phyloP scores from a whole-genome alignment of 140 eudicot genomes.

The Eryngium alpinum region DNA sequence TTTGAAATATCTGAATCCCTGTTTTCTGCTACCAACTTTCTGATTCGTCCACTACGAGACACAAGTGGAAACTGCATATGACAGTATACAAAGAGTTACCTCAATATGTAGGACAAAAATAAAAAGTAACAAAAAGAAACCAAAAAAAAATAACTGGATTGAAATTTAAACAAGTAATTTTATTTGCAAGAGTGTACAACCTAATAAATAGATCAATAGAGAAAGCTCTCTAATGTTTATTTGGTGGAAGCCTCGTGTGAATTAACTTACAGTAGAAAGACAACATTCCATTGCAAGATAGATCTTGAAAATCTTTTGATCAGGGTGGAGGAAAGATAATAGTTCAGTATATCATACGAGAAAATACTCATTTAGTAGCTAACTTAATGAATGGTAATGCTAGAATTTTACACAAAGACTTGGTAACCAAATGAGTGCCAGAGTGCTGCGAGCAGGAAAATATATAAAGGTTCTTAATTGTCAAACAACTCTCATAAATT shows the following conservation, averaged over 20 bases:
- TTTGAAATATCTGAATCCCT: conserved; percentile 55
- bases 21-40: conserved; percentile 71
- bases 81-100: neutral
- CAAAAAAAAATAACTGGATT: neutral
- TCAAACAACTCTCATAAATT: neutral
- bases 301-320: too few relatives aligned
- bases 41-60: conserved; percentile 77
- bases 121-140: too few relatives aligned
- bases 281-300: too few relatives aligned
- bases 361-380: neutral
- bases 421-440: neutral
- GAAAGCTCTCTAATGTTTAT: too few relatives aligned
- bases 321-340: too few relatives aligned
- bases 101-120: neutral
- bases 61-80: conserved; percentile 87
- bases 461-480: neutral
- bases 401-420: neutral
- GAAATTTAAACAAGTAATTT: neutral
- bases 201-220: too few relatives aligned
- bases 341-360: too few relatives aligned
- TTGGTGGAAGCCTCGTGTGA: too few relatives aligned
- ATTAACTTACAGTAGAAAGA: too few relatives aligned
- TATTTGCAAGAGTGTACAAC: too few relatives aligned
- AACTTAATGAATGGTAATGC: neutral
- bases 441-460: neutral